phyloP scores from a whole-genome alignment of 768 basidiomycete species.

The Udeniomyces megalosporus region DNA sequence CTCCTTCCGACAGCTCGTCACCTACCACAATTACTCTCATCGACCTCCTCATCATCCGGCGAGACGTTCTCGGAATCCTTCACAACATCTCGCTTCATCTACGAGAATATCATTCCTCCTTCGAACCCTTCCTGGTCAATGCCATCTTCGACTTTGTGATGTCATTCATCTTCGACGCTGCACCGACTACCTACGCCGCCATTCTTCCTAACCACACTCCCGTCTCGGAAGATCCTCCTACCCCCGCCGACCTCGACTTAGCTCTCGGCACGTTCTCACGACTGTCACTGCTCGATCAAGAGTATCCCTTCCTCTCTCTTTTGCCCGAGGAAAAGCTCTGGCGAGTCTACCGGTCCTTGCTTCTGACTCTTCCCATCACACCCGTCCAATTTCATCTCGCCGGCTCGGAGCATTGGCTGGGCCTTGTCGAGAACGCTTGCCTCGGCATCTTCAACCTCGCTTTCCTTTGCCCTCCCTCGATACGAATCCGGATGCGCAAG shows the following conservation, averaged over 20 bases:
- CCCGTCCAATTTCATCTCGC: not conserved
- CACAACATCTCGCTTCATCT: too few relatives aligned
- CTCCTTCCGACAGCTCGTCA: not conserved
- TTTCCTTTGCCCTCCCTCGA: not conserved
- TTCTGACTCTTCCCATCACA: not conserved
- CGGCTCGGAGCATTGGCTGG: not conserved
- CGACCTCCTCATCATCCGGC: too few relatives aligned
- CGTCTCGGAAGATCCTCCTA: not conserved
- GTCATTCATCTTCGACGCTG: not conserved
- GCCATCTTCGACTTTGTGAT: not conserved
- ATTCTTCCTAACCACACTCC: not conserved
- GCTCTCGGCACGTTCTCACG: not conserved
- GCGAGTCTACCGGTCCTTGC: not conserved
- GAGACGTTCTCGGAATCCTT: too few relatives aligned
- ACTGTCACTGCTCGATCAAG: not conserved
- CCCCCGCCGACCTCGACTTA: not conserved
- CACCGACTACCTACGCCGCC: not conserved
- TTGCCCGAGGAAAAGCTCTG: too few relatives aligned
- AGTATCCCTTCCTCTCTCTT: not conserved
- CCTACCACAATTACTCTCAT: not conserved
- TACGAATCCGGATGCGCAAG: not conserved
- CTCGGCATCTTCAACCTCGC: not conserved
- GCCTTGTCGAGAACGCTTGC: not conserved
- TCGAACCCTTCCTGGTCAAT: not conserved
- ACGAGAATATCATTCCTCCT: not conserved